Evolutionary conservation across 1,284 basidiomycete species (phyloP), one percentile per base, ranked within the genome.

Genomic region (Mycosarcoma mackinlayi): DNA sequence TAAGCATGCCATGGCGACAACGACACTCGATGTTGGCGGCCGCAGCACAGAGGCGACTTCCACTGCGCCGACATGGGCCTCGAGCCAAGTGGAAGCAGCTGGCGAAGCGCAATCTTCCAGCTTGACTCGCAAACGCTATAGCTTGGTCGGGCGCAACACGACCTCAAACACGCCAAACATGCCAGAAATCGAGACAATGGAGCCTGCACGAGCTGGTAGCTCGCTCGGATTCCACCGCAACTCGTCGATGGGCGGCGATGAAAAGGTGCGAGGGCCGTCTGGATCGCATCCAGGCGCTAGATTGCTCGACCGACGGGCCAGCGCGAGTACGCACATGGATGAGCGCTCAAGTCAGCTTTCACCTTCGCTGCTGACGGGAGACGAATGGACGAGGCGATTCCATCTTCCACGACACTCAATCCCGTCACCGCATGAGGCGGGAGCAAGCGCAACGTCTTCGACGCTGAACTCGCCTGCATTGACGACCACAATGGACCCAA

Each of bases 371-470:
- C 18, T 53, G 41, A 24, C 46, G 33, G 55, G 38, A 18, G 63
- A 60, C 23, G 56, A 66, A 25, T 66, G 63, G 63, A 47, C 56
- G 51, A 66, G 46, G 7, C 47, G 63, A n/a, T 66, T 66, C 52
- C 54, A 48, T 28, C 34, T 55, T 18, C 56, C 56, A 30, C 56
- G 56, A 5, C 56, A 60, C 27, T 60, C 63, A 21, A 51, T 65
- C n/a, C 41, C 41, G 7, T 46, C 39, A 13, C 52, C 40, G 8
- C 34, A 31, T 5, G 51, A 42, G 9, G 23, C 33, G 13, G 24
- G 19, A 2, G 18, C 40, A n/a, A 65, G 62, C 18, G 24, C 46
- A 14, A 35, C 51, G 2, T 60, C 62, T 13, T 55, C 51, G 6
- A 47, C 41, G 31, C 55, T 51, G 35, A 55, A 58, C 56, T 65